These are phyloP conservation scores for Aspergillus pseudoviridinutans DNA, from an alignment of 2,329 filamentous ascomycete genomes.

Conservation along the genomic window DNA sequence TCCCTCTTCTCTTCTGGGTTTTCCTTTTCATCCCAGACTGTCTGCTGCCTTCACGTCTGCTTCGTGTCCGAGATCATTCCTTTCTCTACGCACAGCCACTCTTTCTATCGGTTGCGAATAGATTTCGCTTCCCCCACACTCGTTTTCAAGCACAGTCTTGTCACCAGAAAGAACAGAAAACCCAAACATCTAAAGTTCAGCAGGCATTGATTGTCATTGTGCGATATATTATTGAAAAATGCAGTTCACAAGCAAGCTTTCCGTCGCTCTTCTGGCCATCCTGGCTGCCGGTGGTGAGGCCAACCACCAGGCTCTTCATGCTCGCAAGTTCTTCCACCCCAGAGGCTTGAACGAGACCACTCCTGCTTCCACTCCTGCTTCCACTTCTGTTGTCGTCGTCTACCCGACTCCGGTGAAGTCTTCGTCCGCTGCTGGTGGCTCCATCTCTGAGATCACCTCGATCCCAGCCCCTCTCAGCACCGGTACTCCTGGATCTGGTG, in stretches of 20 bases:
- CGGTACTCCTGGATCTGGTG: slow-evolving; percentile 12
- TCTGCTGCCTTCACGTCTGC: slow-evolving; percentile 7
- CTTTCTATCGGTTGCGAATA: slow-evolving; percentile 26
- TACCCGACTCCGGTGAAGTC: slow-evolving; percentile 13
- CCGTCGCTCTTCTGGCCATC: slow-evolving; percentile 32
- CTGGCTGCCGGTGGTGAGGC: slow-evolving; percentile 35
- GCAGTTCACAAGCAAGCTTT: slow-evolving; percentile 35
- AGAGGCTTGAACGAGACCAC: slow-evolving; percentile 13
- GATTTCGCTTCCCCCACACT: slow-evolving; percentile 30
- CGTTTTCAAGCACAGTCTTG: slow-evolving; percentile 11
- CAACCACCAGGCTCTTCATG: slow-evolving; percentile 22
- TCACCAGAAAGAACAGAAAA: background rate
- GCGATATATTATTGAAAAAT: slow-evolving; percentile 23
- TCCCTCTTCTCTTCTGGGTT: slow-evolving; percentile 9
- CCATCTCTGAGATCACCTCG: slow-evolving; percentile 6
- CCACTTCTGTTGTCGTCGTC: slow-evolving; percentile 20
- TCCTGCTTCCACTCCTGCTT: slow-evolving; percentile 5
- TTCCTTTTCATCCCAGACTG: slow-evolving; percentile 10
- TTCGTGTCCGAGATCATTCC: slow-evolving; percentile 16
- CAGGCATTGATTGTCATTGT: slow-evolving; percentile 23
- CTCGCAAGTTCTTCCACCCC: slow-evolving; percentile 21
- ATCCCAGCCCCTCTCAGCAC: slow-evolving; percentile 20
- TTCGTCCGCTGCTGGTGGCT: slow-evolving; percentile 2
- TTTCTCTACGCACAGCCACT: slow-evolving; percentile 7
- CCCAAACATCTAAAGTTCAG: background rate